phyloP scores from a whole-genome alignment of 2,329 filamentous ascomycete species.

The Venturia oleaginea region DNA sequence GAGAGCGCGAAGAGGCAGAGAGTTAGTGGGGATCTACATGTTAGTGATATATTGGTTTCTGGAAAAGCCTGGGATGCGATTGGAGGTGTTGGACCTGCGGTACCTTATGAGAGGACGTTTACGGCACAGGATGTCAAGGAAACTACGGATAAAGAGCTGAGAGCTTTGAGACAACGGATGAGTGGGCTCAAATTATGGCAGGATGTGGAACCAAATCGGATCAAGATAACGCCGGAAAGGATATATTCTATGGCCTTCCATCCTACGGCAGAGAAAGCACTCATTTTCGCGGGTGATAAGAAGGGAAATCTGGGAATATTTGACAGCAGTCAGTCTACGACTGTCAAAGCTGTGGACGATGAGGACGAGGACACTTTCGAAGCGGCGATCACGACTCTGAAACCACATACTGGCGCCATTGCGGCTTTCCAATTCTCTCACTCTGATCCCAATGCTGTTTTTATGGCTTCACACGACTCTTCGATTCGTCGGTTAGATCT shows the following conservation, averaged over 20 bases:
- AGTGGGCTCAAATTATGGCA: constrained; percentile 70
- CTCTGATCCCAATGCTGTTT: constrained; percentile 64
- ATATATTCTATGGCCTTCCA: constrained; percentile 86
- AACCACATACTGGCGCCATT: constrained; percentile 83
- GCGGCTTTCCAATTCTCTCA: constrained; percentile 72
- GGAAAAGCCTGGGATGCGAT: constrained; percentile 67
- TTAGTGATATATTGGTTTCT: constrained; percentile 70
- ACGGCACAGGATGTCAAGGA: constrained; percentile 72
- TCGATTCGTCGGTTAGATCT: constrained; percentile 83
- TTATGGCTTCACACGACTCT: constrained; percentile 85
- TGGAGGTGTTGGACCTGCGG: constrained; percentile 60
- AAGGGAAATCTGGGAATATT: constrained; percentile 84
- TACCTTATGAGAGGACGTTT: constrained; percentile 78
- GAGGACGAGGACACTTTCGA: constrained; percentile 63
- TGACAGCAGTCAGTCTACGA: constrained; percentile 65
- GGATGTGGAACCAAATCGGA: constrained; percentile 73
- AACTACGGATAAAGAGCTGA: constrained; percentile 68
- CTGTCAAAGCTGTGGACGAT: constrained; percentile 40
- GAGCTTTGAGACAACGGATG: constrained; percentile 67
- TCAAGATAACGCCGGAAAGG: constrained; percentile 83
- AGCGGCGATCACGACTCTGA: constrained; percentile 79
- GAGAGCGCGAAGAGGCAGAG: constrained; percentile 54
- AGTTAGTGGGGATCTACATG: constrained; percentile 57
- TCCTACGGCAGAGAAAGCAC: constrained; percentile 72
- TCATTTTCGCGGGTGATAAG: constrained; percentile 93